phyloP scores from a whole-genome alignment of 129 eudicot species.

The Arctium minus region DNA sequence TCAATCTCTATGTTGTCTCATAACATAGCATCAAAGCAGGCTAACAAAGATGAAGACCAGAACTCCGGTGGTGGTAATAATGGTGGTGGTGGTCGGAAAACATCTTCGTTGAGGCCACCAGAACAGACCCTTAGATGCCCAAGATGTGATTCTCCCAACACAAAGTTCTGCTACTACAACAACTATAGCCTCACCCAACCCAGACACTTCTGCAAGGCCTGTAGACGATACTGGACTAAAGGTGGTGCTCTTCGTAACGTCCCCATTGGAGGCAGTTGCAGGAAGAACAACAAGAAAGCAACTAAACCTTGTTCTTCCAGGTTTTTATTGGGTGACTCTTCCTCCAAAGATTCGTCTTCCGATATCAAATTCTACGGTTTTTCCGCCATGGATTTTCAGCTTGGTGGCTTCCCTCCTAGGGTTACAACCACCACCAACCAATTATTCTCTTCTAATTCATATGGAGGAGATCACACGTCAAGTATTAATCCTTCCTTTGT shows the following conservation, averaged over 20 bases:
- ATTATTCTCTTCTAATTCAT: constrained; percentile 30
- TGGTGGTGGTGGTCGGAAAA: constrained; percentile 18
- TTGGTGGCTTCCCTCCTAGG: constrained; percentile 42
- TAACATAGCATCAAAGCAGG: constrained; percentile 31
- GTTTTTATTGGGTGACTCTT: constrained; percentile 29
- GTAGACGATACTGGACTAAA: constrained; percentile 84
- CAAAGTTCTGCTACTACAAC: constrained; percentile 94
- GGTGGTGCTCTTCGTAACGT: constrained; percentile 85
- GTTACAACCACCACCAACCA: constrained; percentile 26
- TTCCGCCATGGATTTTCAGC: constrained; percentile 66
- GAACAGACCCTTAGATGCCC: constrained; percentile 60
- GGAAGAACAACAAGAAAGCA: constrained; percentile 55
- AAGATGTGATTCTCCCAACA: constrained; percentile 82
- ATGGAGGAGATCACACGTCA: constrained; percentile 28
- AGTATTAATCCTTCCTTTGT: constrained; percentile 24
- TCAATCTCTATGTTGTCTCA: constrained; percentile 40
- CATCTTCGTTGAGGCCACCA: constrained; percentile 35
- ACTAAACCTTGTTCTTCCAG: constrained; percentile 34
- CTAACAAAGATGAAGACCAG: constrained; percentile 37
- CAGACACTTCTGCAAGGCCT: constrained; percentile 83
- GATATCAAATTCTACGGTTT: constrained; percentile 51
- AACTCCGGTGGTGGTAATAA: constrained; percentile 16
- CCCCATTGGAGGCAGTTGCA: constrained; percentile 84
- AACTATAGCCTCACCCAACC: constrained; percentile 91
- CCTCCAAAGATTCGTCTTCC: constrained; percentile 22